Conservation (phyloP, 306 rosid genomes). For the Corylus americana region DNA sequence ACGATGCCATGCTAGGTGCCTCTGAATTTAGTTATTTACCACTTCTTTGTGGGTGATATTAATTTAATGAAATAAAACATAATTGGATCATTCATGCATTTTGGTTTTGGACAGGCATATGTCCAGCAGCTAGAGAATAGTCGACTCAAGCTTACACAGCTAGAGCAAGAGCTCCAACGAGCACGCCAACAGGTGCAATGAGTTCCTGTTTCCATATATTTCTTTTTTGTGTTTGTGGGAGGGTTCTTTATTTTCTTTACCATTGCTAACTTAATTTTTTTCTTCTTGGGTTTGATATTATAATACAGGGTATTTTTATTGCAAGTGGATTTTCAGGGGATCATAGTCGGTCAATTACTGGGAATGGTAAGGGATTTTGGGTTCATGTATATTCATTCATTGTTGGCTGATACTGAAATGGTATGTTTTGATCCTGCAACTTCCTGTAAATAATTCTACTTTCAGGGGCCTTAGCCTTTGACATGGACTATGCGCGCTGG, state of each 20-base stretch:
- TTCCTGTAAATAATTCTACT: background rate
- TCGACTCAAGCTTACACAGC: slow-evolving; percentile 59
- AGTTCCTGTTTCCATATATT: background rate
- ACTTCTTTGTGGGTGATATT: slow-evolving; percentile 4
- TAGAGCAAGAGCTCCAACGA: slow-evolving; percentile 78
- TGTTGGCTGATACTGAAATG: background rate
- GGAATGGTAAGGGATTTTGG: slow-evolving; percentile 48
- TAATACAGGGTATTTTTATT: slow-evolving; percentile 45
- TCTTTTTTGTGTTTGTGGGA: background rate
- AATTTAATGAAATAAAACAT: slow-evolving; percentile 32
- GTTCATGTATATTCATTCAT: background rate
- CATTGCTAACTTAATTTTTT: background rate
- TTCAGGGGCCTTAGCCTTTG: slow-evolving; percentile 68
- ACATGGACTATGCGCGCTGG: slow-evolving; percentile 75
- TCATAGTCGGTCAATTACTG: slow-evolving; percentile 43
- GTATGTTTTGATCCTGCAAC: background rate
- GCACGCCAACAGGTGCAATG: slow-evolving; percentile 70
- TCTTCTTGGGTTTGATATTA: slow-evolving; percentile 10
- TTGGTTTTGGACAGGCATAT: slow-evolving; percentile 78
- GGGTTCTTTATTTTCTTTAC: background rate
- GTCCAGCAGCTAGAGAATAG: slow-evolving; percentile 81
- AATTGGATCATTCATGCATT: slow-evolving; percentile 46
- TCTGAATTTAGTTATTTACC: background rate
- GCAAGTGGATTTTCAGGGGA: slow-evolving; percentile 46
- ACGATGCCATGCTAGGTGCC: background rate